A percentile compares a stretch with the other conserved stretches of the same genome.
Conservation (phyloP, 2,329 filamentous ascomycete species). For the Aspergillus aculeatinus region DNA sequence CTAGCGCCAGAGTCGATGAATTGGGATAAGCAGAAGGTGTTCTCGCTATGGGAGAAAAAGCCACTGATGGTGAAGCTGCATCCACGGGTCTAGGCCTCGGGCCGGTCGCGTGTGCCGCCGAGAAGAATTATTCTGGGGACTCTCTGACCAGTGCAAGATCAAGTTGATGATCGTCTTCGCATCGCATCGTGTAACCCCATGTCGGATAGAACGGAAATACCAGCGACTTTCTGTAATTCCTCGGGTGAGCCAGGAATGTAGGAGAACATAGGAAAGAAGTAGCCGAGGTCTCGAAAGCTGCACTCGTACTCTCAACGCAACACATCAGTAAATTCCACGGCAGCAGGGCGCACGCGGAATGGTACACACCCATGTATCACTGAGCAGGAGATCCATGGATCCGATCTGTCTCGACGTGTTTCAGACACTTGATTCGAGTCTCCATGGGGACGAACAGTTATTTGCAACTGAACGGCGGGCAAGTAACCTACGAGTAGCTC, state of each 20-base stretch:
- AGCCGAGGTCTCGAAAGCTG: background rate
- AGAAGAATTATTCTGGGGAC: background rate
- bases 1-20: constrained; percentile 12
- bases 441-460: too few relatives aligned
- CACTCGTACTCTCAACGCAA: background rate
- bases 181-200: background rate
- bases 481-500: too few relatives aligned
- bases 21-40: constrained; percentile 25
- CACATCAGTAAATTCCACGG: background rate
- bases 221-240: background rate
- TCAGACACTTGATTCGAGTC: too few relatives aligned
- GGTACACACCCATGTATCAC: background rate
- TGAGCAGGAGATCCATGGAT: too few relatives aligned
- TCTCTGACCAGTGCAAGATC: background rate
- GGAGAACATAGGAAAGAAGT: background rate
- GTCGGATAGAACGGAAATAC: too few relatives aligned
- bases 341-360: background rate
- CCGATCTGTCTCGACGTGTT: too few relatives aligned
- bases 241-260: background rate
- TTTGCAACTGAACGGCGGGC: too few relatives aligned
- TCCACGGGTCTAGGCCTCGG: background rate
- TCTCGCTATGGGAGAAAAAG: constrained; percentile 24
- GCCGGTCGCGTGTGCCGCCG: background rate
- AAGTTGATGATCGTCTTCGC: background rate
- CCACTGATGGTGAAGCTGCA: constrained; percentile 21